phyloP scores from a whole-genome alignment of 768 basidiomycete genomes.

The Pulveroboletus frians region DNA sequence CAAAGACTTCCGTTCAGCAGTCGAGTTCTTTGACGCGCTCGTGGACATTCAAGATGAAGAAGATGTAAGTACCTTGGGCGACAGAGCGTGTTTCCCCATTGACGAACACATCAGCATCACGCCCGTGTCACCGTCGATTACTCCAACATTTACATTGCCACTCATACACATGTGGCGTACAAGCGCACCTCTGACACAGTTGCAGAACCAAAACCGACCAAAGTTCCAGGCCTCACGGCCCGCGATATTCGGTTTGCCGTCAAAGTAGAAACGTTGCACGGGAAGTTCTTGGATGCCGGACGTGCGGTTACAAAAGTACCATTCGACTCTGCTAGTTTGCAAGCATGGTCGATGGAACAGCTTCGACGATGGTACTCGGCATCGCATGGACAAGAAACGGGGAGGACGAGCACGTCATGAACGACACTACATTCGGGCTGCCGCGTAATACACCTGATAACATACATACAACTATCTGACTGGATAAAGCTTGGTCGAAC shows the following conservation, averaged over 20 bases:
- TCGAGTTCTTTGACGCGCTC: constrained; percentile 28
- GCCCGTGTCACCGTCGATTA: constrained; percentile 28
- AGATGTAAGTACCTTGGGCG: constrained; percentile 22
- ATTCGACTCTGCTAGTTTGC: constrained; percentile 2
- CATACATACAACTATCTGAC: constrained; percentile 5
- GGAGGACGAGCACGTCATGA: neutral
- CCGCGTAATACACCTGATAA: constrained; percentile 4
- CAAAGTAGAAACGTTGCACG: constrained; percentile 35
- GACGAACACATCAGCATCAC: constrained; percentile 23
- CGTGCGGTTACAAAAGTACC: constrained; percentile 24
- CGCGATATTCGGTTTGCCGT: constrained; percentile 49
- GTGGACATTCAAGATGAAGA: constrained; percentile 28
- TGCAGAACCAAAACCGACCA: constrained; percentile 8
- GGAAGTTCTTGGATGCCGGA: constrained; percentile 17
- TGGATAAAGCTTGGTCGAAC: neutral
- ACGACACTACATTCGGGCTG: neutral
- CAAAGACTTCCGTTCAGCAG: constrained; percentile 19
- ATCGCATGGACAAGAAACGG: neutral
- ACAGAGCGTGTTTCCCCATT: neutral
- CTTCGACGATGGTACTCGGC: constrained; percentile 21
- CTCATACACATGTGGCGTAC: constrained; percentile 28
- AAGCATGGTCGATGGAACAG: constrained; percentile 23
- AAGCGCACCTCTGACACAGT: constrained; percentile 4
- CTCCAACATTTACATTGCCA: constrained; percentile 16
- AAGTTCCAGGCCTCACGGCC: constrained; percentile 41